Evolutionary conservation across 73 alveolate genomes (phyloP), one percentile per base, ranked within the genome.

Genomic region (Stentor roeselii): DNA sequence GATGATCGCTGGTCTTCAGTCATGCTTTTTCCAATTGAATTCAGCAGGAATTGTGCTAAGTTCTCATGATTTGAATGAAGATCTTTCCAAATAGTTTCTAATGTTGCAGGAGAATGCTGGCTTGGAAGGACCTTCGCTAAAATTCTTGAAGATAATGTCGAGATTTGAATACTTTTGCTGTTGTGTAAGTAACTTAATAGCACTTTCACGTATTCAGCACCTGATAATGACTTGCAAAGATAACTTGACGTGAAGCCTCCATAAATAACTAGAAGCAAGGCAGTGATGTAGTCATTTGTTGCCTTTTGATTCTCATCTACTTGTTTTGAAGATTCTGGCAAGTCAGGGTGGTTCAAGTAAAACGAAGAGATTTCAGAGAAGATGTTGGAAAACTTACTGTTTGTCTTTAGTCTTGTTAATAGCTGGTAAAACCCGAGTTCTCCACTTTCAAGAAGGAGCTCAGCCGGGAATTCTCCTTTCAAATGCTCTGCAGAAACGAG

Each of bases 321-420:
- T 32, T 67, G 42, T 67, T 67, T 27, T 27, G 41, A 30, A 34
- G 80, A 67, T 32, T 67, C 41, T 34, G 80, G 80, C 80, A 67
- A 67, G 41, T n/a, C 37, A 30, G 11, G 27, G 34, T 67, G 34
- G 3, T 27, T n/a, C 37, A 14, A 27, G 80, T 21, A 67, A 34
- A 2, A 21, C 11, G 21, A 14, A 21, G 15, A 15, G 34, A 67
- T 21, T 2, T 67, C 80, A 27, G 21, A n/a, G 34, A 67, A 0
- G 80, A 27, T 27, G 11, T n/a, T 30, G 0, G 37, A 14, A 40
- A 30, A 67, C 34, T 67, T 67, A 27, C 21, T 21, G 80, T 67
- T 67, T n/a, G 21, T 67, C 41, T 21, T 1, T 27, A 67, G 15
- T 30, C 1, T 40, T 1, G 21, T n/a, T 21, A 67, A 34, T 3